Evolutionary conservation across 495 filamentous ascomycete genomes (phyloP), one percentile per base, ranked within the genome.

Genomic region (Talaromyces adpressus): DNA sequence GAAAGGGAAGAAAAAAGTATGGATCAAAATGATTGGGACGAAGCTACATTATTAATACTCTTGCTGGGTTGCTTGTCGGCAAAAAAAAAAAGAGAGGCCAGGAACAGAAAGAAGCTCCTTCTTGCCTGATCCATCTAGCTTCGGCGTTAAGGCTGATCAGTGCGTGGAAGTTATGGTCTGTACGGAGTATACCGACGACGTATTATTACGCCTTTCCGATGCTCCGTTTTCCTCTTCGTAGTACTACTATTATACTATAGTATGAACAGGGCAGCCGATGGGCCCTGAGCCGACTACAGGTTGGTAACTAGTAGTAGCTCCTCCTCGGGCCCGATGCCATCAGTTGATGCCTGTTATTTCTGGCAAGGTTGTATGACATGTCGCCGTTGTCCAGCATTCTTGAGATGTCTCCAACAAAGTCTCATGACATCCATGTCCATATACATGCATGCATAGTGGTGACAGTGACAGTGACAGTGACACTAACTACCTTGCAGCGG

Each of bases 41-140:
- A 54, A 29, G 51, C 51, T 49, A 49, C 51, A 54, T 54, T 54
- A 54, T 54, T 54, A 54, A 54, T 54, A 54, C 20, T 29, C 25
- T 29, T 20, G 49, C n/a, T 25, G 12, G 7, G 51, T 20, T 18
- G 41, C 27, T 27, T 3, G 27, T 27, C 1, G 5, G 27, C 27
- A 27, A 12, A 7, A 49, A 49, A 20, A 49, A 49, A 49, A 49
- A 20, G 18, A 49, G 16, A 18, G 45, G 45, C 51, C 51, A 54
- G 51, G 51, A 54, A 54, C 51, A 54, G 51, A 23, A 54, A 54
- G 51, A 54, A 54, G 51, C 51, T 54, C 51, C 20, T 54, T 12
- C 18, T 7, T 25, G 49, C 36, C 36, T 41, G 14, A 16, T 41
- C 12, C 12, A 41, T 41, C 36, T 18, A 49, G 45, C 45, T 49